These are phyloP conservation scores for Candida wancherniae DNA, from an alignment of 805 yeast genomes.

Conservation along the genomic window DNA sequence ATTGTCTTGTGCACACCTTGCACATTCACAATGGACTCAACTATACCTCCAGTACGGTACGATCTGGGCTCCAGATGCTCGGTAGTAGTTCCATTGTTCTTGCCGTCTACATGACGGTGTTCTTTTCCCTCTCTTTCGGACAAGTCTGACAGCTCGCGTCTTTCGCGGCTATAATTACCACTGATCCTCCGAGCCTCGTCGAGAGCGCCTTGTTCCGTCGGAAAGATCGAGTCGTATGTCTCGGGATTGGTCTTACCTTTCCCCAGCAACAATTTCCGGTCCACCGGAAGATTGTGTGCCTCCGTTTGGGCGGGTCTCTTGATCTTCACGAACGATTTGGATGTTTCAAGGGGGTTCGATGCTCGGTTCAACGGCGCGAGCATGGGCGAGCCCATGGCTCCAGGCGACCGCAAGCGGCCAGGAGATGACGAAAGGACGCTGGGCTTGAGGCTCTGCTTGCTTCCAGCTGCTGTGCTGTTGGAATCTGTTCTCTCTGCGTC, in stretches of 20 bases:
- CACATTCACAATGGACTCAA: slow-evolving; percentile 77
- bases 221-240: slow-evolving; percentile 34
- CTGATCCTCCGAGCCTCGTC: slow-evolving; percentile 19
- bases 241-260: slow-evolving; percentile 7
- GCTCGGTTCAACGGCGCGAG: slow-evolving; percentile 48
- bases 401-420: slow-evolving; percentile 7
- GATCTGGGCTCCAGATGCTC: slow-evolving; percentile 34
- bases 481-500: slow-evolving; percentile 20
- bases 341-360: slow-evolving; percentile 62
- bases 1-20: slow-evolving; percentile 84
- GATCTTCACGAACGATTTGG: slow-evolving; percentile 61
- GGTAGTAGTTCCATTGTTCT: slow-evolving; percentile 5
- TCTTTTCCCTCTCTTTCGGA: slow-evolving; percentile 5
- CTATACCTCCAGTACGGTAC: slow-evolving; percentile 57
- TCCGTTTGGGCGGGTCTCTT: slow-evolving; percentile 44
- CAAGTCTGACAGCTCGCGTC: slow-evolving; percentile 14
- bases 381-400: slow-evolving; percentile 11
- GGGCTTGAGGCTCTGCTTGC: slow-evolving; percentile 3
- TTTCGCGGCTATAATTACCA: slow-evolving; percentile 1
- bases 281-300: slow-evolving; percentile 10
- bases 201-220: slow-evolving; percentile 43
- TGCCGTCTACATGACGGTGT: slow-evolving; percentile 1
- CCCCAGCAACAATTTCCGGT: slow-evolving; percentile 13
- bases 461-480: slow-evolving; percentile 2
- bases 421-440: slow-evolving; percentile 13